phyloP scores from a whole-genome alignment of 495 filamentous ascomycete genomes.

The Aspergillus bridgeri region DNA sequence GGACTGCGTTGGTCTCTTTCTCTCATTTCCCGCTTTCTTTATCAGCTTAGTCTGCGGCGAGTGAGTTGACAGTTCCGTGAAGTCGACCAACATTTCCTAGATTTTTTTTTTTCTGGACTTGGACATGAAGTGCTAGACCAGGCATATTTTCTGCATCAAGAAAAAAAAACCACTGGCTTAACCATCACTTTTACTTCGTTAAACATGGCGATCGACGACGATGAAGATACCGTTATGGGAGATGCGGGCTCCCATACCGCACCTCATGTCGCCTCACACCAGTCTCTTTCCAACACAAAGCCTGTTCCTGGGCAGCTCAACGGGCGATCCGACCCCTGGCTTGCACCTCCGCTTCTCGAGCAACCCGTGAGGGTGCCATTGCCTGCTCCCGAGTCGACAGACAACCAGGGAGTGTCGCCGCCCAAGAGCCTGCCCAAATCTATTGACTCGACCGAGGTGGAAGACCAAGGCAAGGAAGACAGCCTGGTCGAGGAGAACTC shows the following conservation, averaged over 20 bases:
- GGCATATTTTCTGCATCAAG: background rate
- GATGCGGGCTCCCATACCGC: slow-evolving; percentile 24
- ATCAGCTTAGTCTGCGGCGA: background rate
- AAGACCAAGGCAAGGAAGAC: slow-evolving; percentile 26
- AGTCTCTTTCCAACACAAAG: slow-evolving; percentile 9
- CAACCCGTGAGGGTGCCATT: slow-evolving; percentile 17
- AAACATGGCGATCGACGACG: slow-evolving; percentile 29
- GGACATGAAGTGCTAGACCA: slow-evolving; percentile 25
- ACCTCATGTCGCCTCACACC: slow-evolving; percentile 18
- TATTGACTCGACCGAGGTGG: slow-evolving; percentile 23
- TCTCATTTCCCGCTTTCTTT: background rate
- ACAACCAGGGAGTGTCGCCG: slow-evolving; percentile 12
- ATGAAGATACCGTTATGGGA: slow-evolving; percentile 43
- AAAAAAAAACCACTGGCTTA: slow-evolving; percentile 4
- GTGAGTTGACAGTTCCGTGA: background rate
- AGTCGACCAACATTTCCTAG: background rate
- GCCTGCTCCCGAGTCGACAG: slow-evolving; percentile 6
- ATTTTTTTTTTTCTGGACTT: background rate
- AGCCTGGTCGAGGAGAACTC: slow-evolving; percentile 39
- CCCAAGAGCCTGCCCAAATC: slow-evolving; percentile 22
- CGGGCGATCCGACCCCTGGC: slow-evolving; percentile 19
- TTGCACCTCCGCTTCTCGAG: slow-evolving; percentile 31
- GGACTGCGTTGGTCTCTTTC: background rate
- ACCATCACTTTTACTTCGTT: background rate
- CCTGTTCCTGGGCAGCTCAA: slow-evolving; percentile 19